Evolutionary conservation across 345 rosid species (phyloP).

Genomic region (Citrus cavaleriei): DNA sequence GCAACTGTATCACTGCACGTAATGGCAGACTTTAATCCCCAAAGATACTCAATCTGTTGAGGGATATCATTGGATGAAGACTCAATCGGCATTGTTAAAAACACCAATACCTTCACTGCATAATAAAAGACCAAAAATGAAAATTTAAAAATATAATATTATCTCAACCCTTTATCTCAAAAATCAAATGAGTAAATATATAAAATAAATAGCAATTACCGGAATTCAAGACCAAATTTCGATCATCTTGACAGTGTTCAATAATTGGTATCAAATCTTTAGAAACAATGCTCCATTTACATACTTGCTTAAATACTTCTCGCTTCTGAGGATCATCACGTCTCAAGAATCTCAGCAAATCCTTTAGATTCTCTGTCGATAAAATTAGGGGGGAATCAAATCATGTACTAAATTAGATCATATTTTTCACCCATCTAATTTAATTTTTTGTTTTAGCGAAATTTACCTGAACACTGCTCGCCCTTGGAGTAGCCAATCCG

Average conservation of each 20-base stretch:
- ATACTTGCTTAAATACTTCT: conserved; percentile 82
- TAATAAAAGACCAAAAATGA: not conserved
- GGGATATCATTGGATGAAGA: conserved; percentile 65
- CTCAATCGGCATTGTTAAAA: conserved; percentile 86
- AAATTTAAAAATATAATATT: not conserved
- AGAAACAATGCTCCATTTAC: conserved; percentile 75
- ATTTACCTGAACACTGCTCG: conserved; percentile 57
- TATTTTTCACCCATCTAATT: not conserved
- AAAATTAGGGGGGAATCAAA: not conserved
- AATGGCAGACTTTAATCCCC: conserved; percentile 76
- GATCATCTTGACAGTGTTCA: conserved; percentile 61
- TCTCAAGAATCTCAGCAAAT: conserved; percentile 72
- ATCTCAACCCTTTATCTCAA: not conserved
- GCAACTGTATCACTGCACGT: conserved; percentile 59
- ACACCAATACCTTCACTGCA: conserved; percentile 89
- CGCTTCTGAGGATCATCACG: conserved; percentile 84
- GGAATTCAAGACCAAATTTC: conserved; percentile 62
- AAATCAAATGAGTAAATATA: not conserved
- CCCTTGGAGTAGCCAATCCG: conserved; percentile 59
- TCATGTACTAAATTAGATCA: not conserved
- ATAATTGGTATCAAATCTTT: conserved; percentile 87
- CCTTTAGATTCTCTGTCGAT: conserved; percentile 64
- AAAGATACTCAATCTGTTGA: conserved; percentile 78
- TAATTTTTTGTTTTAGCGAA: not conserved
- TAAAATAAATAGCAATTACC: conserved; percentile 30